A percentile compares a stretch with the other conserved stretches of the same genome.
phyloP scores from a whole-genome alignment of 192 early-diverging fungal species.

The Bifiguratus adelaidae region DNA sequence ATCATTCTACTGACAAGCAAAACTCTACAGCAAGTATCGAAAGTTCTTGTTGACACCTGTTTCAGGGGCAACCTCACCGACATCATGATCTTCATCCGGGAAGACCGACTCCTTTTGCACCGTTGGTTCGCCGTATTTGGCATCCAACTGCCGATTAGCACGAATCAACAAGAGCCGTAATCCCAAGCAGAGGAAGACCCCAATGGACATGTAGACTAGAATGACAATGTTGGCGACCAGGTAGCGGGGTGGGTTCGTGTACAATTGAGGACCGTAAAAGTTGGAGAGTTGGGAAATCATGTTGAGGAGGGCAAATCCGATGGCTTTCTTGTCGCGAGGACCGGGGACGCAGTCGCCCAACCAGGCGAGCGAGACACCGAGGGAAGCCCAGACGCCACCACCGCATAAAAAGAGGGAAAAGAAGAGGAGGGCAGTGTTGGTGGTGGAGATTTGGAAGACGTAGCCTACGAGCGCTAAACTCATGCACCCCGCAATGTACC shows the following conservation, averaged over 20 bases:
- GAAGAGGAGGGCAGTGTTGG: constrained; percentile 4
- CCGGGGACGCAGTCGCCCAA: constrained; percentile 9
- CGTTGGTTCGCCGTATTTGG: constrained; percentile 5
- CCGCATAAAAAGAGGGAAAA: constrained; percentile 11
- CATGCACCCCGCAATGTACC: constrained; percentile 7
- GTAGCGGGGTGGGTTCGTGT: constrained; percentile 7
- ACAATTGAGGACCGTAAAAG: constrained; percentile 11
- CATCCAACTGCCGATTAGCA: constrained; percentile 3
- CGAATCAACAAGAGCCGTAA: constrained; percentile 2
- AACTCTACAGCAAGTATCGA: constrained; percentile 6
- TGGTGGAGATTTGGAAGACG: constrained; percentile 4
- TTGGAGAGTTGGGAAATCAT: constrained; percentile 11
- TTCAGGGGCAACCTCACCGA: constrained; percentile 8
- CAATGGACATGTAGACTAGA: constrained; percentile 7
- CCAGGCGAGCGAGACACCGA: constrained; percentile 11
- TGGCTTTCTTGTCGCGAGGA: constrained; percentile 8
- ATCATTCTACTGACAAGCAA: no score
- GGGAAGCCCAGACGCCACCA: constrained; percentile 10
- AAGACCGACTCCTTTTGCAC: constrained; percentile 5
- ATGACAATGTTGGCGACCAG: constrained; percentile 12
- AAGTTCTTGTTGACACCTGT: constrained; percentile 11
- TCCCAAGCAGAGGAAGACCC: constrained; percentile 8
- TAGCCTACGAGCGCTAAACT: constrained; percentile 3
- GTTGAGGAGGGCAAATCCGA: constrained; percentile 8
- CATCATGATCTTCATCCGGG: constrained; percentile 4